Conservation (phyloP, 2,329 filamentous ascomycete species). For the Aspergillus caelatus region DNA sequence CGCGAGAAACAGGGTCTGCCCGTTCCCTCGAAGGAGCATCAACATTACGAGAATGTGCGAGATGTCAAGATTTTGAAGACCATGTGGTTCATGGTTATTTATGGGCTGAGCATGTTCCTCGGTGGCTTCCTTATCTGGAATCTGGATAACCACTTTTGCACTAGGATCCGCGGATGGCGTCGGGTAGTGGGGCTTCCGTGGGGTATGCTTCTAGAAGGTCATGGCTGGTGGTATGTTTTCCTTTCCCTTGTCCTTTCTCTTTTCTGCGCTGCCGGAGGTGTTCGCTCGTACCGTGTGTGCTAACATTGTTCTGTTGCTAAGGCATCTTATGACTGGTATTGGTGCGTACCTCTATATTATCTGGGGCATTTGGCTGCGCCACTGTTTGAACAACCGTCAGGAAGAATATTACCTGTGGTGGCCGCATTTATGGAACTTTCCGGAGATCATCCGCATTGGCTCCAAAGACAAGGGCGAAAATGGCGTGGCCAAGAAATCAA, state of each 20-base stretch:
- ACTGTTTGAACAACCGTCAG: slow-evolving; percentile 72
- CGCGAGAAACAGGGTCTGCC: slow-evolving; percentile 39
- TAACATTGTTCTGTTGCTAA: slow-evolving; percentile 25
- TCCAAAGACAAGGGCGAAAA: slow-evolving; percentile 20
- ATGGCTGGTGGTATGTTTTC: slow-evolving; percentile 67
- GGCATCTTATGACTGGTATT: slow-evolving; percentile 79
- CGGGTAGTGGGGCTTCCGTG: slow-evolving; percentile 73
- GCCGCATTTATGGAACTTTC: slow-evolving; percentile 64
- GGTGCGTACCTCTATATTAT: slow-evolving; percentile 84
- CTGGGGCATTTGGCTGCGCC: slow-evolving; percentile 81
- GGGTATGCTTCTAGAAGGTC: slow-evolving; percentile 74
- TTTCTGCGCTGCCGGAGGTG: not conserved
- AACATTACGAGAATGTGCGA: slow-evolving; percentile 55
- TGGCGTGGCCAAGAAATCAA: slow-evolving; percentile 34
- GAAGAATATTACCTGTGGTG: slow-evolving; percentile 72
- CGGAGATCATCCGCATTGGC: slow-evolving; percentile 51
- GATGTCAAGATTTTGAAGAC: slow-evolving; percentile 61
- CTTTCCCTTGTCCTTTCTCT: slow-evolving; percentile 1
- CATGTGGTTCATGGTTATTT: slow-evolving; percentile 76
- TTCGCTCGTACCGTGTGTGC: slow-evolving; percentile 8
- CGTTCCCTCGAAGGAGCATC: slow-evolving; percentile 46
- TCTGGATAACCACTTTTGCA: slow-evolving; percentile 77
- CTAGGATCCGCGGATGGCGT: slow-evolving; percentile 65
- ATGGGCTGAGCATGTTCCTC: slow-evolving; percentile 72
- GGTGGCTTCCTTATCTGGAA: slow-evolving; percentile 77